Evolutionary conservation across 345 rosid genomes (phyloP), one percentile per base, ranked within the genome.

Genomic region (Sisymbrium altissimum): DNA sequence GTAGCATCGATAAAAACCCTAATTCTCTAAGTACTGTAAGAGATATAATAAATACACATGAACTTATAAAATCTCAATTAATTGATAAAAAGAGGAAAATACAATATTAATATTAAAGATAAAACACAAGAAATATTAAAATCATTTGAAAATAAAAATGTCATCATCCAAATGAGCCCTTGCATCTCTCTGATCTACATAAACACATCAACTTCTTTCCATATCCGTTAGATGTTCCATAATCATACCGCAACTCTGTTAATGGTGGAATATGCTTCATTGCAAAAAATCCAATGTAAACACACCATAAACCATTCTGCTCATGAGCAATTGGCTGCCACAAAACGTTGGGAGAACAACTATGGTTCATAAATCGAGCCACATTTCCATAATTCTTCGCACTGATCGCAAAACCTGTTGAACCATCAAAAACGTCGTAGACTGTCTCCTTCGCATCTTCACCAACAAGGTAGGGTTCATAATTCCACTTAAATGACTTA

Each of bases 301-400:
- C 32, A 70, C 33, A 59, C 29, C 50, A 52, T 3, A 74, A 33
- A 56, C 64, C 77, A 53, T 70, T 64, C 9, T 70, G 17, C 49
- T 75, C 90, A 25, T 60, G 67, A 19, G 71, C 1, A 60, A 86
- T 68, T 4, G 87, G 82, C 78, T 86, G 92, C 96, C 98, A 92
- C 58, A 88, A 81, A 15, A 86, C 84, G 68, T 86, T 90, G 3
- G 96, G 98, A 48, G 57, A 52, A 75, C 96, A 92, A 73, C 91
- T 83, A 57, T 92, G 95, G 71, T 92, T 92, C 88, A 92, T 86
- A 70, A 92, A 92, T 4, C 96, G 82, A 48, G 94, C 88, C 19
- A 92, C 89, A 74, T 90, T 92, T n/a, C 98, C 98, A 40, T 29
- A 30, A 45, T 78, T 75, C 56, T 77, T 92, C 1, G 92, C 92